Base-by-base conservation (phyloP, 192 early-diverging fungal species). In the Coemansia sp. region DNA sequence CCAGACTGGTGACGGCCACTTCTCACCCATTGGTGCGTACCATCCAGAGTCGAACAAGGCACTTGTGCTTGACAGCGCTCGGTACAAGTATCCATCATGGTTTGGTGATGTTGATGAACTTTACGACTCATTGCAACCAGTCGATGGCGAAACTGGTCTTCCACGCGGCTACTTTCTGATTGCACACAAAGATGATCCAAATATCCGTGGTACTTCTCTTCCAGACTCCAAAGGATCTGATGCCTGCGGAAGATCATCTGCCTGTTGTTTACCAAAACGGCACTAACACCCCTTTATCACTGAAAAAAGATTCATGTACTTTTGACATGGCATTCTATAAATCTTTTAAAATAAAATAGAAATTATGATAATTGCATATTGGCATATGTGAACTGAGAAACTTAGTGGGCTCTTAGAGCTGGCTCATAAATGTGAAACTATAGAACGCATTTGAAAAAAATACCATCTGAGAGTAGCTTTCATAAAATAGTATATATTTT, bases 1-100 rank as follows among this genome's bases (percentile, higher is more conserved):
- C 10, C 94, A 96, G 73, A 98, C 94, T 2, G 96, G 96, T 27
- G 94, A 96, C 67, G 96, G 94, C 1, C 95, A 97, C 61, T 97
- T 95, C 56, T 88, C 80, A n/a, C 95, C 95, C 18, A 88, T 98
- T 62, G 93, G 89, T 9, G 92, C 87, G 5, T 96, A 90, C 64
- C 86, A 93, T 51, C 80, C 85, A 10, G 87, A 74, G n/a, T 71
- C 81, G 5, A 85, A 91, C 56, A 84, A 83, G 66, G 92, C 88
- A 4, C 77, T 98, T 41, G 90, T 98, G 6, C 73, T 96, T 21
- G 95, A 98, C 67, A 91, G 88, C 9, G 95, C 94, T 0, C 81
- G 90, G 10, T 95, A 91, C 82, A 94, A 95, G 81, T 96, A 96
- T 62, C 96, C 95, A 10, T 87, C 87, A 9, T 98, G 93, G 72